A percentile compares a stretch with the other conserved stretches of the same genome.
phyloP scores from a whole-genome alignment of 2,329 filamentous ascomycete genomes.

The Calonectria naviculata region DNA sequence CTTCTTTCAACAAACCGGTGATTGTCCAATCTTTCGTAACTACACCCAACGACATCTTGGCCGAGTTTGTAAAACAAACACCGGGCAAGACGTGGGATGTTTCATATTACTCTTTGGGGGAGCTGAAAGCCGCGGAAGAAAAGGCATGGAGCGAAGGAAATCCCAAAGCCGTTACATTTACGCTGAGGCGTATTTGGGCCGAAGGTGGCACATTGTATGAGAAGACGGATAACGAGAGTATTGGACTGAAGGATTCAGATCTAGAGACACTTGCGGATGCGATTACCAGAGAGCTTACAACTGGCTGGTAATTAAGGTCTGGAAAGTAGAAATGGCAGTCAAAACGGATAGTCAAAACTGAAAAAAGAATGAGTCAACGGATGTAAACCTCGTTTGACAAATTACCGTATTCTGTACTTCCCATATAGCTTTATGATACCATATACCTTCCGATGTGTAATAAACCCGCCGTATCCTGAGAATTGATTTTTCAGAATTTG shows the following conservation, averaged over 20 bases:
- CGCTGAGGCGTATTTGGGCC: slow-evolving; percentile 77
- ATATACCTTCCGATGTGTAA: too few species aligned
- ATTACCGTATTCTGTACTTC: too few species aligned
- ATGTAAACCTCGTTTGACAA: too few species aligned
- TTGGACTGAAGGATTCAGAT: slow-evolving; percentile 61
- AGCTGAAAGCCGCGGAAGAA: slow-evolving; percentile 67
- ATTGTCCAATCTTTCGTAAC: slow-evolving; percentile 79
- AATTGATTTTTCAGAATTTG: too few species aligned
- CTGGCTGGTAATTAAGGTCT: slow-evolving; percentile 19
- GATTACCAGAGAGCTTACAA: slow-evolving; percentile 31
- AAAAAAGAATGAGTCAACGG: background rate
- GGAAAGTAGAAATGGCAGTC: background rate
- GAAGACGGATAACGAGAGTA: slow-evolving; percentile 71
- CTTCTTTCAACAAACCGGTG: slow-evolving; percentile 65
- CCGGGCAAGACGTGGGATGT: slow-evolving; percentile 58
- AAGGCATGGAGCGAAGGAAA: slow-evolving; percentile 66
- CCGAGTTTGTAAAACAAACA: slow-evolving; percentile 76
- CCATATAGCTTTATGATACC: too few species aligned
- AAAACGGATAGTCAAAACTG: background rate
- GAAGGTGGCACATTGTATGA: slow-evolving; percentile 79
- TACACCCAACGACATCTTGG: slow-evolving; percentile 70
- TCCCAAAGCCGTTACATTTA: slow-evolving; percentile 65
- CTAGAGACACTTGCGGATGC: slow-evolving; percentile 60
- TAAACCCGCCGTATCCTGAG: too few species aligned
- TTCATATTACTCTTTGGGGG: slow-evolving; percentile 54